Percentiles rank a stretch among this genome's conserved stretches.
These are phyloP conservation scores for Trypanosoma congolense DNA, from an alignment of 208 protist species.

Conservation along the genomic window DNA sequence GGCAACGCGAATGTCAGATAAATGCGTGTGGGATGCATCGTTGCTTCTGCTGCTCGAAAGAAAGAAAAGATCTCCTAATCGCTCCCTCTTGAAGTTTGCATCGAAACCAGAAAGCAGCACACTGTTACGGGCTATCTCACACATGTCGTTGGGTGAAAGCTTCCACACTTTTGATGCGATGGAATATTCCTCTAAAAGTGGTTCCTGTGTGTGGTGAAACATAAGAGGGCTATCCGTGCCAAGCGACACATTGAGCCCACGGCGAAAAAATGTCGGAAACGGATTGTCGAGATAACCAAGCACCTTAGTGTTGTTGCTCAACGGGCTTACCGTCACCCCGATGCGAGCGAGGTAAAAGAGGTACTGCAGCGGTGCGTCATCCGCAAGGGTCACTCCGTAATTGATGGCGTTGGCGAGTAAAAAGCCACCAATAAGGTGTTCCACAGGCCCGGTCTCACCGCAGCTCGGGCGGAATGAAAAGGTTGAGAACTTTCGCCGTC, in stretches of 20 bases:
- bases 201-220: conserved; percentile 97
- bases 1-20: conserved; percentile 81
- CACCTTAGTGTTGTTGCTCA: conserved; percentile 99
- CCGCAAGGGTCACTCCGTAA: conserved; percentile 95
- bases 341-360: conserved; percentile 98
- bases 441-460: conserved; percentile 90
- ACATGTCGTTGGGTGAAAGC: conserved; percentile 87
- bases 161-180: conserved; percentile 93
- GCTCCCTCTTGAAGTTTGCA: conserved; percentile 69
- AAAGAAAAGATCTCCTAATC: conserved; percentile 82
- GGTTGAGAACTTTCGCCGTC: conserved; percentile 81
- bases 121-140: conserved; percentile 89
- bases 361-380: conserved; percentile 94
- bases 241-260: conserved; percentile 95
- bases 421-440: conserved; percentile 94
- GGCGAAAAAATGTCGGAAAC: conserved; percentile 93
- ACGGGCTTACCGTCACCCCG: conserved; percentile 95
- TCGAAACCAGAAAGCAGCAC: conserved; percentile 87
- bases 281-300: conserved; percentile 95
- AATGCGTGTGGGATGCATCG: conserved; percentile 69
- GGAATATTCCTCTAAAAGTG: conserved; percentile 90
- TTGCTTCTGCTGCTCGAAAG: conserved; percentile 88
- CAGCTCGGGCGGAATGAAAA: conserved; percentile 97
- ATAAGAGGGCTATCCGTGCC: conserved; percentile 93
- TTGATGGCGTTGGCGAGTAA: conserved; percentile 93